phyloP scores from a whole-genome alignment of 306 rosid genomes.

The Glycine tomentella region DNA sequence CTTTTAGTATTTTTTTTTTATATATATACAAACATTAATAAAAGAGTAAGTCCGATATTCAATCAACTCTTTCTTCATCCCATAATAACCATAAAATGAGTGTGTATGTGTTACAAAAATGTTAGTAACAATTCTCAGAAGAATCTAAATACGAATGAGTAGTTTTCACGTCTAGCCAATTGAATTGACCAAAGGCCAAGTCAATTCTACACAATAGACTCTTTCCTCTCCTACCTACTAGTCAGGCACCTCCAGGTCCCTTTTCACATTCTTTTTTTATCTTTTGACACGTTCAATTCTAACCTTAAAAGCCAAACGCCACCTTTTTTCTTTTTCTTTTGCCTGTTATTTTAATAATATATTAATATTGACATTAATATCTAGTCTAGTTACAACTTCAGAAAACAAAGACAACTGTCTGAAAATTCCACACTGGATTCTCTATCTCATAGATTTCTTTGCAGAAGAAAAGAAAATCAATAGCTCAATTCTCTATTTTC shows the following conservation, averaged over 20 bases:
- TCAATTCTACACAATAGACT: slow-evolving; percentile 18
- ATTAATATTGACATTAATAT: neutral
- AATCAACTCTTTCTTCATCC: too few species aligned
- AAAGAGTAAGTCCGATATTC: too few species aligned
- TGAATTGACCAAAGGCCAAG: slow-evolving; percentile 43
- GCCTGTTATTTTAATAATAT: too few species aligned
- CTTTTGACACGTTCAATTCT: slow-evolving; percentile 50
- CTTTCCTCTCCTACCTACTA: neutral
- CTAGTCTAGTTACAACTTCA: neutral
- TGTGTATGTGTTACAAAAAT: neutral
- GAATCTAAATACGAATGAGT: neutral
- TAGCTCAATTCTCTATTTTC: neutral
- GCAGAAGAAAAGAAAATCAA: neutral
- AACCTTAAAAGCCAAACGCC: slow-evolving; percentile 15
- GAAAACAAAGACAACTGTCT: neutral
- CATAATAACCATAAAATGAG: too few species aligned
- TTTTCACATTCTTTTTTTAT: slow-evolving; percentile 12
- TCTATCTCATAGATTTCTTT: slow-evolving; percentile 26
- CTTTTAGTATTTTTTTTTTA: too few species aligned
- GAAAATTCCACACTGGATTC: slow-evolving; percentile 27
- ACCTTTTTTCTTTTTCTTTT: neutral
- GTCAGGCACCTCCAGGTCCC: slow-evolving; percentile 43
- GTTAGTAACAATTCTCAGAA: neutral
- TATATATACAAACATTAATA: too few species aligned
- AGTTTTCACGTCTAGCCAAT: slow-evolving; percentile 35